Base-by-base conservation (phyloP, 129 eudicot genomes). In the Pulicaria dysenterica region DNA sequence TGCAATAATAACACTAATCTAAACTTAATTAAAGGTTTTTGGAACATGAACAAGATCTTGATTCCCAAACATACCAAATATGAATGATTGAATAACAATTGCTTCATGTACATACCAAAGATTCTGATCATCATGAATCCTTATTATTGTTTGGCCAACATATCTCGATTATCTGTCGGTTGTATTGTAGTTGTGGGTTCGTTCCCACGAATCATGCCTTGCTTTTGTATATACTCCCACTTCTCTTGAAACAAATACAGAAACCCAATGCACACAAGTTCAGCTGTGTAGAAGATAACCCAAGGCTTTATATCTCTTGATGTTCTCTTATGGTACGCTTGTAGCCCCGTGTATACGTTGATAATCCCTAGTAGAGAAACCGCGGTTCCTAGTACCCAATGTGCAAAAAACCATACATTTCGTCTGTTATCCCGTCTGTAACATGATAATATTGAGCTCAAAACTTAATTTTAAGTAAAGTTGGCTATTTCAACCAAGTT, bases 201-300 rank as follows among this genome's bases (percentile, higher is more conserved):
- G 77, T 80, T 85, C 10, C 82, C 85, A 12, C 76, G 60, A 76
- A 78, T 68, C 38, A 44, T 66, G 17, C 87, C 90, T 83, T 89
- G 92, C 60, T 83, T 76, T 36, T 70, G 69, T 65, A 90, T 78
- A 48, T 90, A 83, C 36, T 83, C 82, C 92, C 90, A 86, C 62
- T 94, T 94, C 41, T 86, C 99, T 80, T 94, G 99, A 58, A 94
- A 84, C 60, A 94, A 77, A 68, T 94, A 94, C 67, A 87, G 47
- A 47, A 82, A 82, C 4, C 81, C 85, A 16, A 88, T 82, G 79
- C 85, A 70, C 3, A 81, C 73, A 19, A 88, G 74, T 65, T 94
- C 82, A 36, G 72, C 84, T 13, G 91, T 88, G 81, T 85, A 90
- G 67, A 90, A 16, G 7, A 85, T 73, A 2, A 60, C 80, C 97